Percentiles rank a stretch among this genome's conserved stretches.
Conservation (phyloP, 441 rosid genomes). For the Arabidopsis hybrid region DNA sequence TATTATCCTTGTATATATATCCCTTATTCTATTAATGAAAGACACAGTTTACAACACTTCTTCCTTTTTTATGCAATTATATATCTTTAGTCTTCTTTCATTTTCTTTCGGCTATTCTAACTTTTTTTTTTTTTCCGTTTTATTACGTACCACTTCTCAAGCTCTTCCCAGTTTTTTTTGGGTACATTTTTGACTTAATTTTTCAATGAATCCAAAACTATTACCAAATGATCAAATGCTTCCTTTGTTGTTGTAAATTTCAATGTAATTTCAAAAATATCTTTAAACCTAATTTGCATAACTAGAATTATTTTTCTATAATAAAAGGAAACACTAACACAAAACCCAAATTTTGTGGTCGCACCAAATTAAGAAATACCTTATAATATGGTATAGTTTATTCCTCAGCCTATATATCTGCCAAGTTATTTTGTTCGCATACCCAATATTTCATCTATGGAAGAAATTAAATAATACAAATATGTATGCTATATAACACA, state of each 20-base stretch:
- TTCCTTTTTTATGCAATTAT: slow-evolving; percentile 24
- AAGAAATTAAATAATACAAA: no score
- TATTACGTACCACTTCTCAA: slow-evolving; percentile 9
- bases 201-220: slow-evolving; percentile 1
- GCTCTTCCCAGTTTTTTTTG: slow-evolving; percentile 1
- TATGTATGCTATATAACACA: not conserved
- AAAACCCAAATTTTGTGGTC: no score
- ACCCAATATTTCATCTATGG: not conserved
- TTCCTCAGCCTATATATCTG: not conserved
- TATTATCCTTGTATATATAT: no score
- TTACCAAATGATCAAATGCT: not conserved
- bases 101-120: not conserved
- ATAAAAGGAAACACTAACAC: no score
- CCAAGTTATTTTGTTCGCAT: not conserved
- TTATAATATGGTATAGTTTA: not conserved
- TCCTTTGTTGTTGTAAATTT: not conserved
- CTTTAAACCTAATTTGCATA: no score
- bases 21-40: no score
- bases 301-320: no score
- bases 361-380: no score
- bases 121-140: not conserved
- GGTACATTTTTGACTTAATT: not conserved
- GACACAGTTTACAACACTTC: no score
- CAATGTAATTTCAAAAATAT: no score
- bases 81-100: slow-evolving; percentile 16